Conservation (phyloP, 257 asterid species). For the Solanum habrochaites region DNA sequence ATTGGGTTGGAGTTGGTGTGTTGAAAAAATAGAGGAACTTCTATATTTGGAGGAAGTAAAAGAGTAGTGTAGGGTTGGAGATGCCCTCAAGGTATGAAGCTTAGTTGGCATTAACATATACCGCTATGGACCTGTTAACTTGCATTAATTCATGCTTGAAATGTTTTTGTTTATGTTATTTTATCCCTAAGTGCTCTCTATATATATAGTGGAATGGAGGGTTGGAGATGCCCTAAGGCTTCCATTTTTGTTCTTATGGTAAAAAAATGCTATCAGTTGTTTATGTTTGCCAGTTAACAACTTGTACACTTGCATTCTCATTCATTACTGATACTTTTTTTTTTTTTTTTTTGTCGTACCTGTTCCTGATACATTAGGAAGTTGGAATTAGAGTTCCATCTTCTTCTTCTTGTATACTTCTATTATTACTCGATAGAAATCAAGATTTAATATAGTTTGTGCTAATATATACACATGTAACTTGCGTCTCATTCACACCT, state of each 20-base stretch:
- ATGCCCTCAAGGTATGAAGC: background rate
- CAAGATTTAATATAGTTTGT: background rate
- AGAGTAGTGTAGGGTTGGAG: too few relatives aligned
- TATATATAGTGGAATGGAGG: background rate
- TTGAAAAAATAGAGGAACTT: too few relatives aligned
- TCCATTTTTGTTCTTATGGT: background rate
- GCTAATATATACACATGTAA: background rate
- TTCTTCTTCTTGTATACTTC: background rate
- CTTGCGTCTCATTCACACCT: background rate
- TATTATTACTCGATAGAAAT: background rate
- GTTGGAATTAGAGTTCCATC: background rate
- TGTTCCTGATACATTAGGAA: background rate
- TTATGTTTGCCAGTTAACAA: background rate
- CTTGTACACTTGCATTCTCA: background rate
- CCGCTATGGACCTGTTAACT: background rate
- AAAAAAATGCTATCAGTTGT: background rate
- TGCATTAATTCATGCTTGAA: background rate
- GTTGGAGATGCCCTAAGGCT: too few relatives aligned
- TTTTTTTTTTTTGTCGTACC: background rate
- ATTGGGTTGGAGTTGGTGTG: too few relatives aligned
- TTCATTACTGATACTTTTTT: background rate
- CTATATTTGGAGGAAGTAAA: too few relatives aligned
- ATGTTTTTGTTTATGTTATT: background rate
- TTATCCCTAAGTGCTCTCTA: background rate
- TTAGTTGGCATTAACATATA: background rate